Base-by-base conservation (phyloP, 2,329 filamentous ascomycete genomes). In the Aspergillus amoenus region DNA sequence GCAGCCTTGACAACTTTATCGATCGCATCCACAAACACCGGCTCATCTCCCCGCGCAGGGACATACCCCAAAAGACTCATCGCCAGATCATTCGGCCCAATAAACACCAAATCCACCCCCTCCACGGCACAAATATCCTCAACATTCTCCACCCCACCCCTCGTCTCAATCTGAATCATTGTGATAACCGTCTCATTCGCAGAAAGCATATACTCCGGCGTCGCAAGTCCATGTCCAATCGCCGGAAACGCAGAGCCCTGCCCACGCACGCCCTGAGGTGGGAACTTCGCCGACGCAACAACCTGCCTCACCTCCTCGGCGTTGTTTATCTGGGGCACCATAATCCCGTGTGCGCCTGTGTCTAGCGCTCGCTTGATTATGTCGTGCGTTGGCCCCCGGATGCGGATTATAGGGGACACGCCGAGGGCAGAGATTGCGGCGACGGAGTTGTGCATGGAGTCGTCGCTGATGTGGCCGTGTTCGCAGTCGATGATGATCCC, bases 1-100 rank as follows among this genome's bases (percentile, higher is more conserved):
- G 84, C 81, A 3, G 87, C 86, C 12, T 76, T 75, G 9, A 86
- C 75, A 46, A 87, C 79, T 59, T 79, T 83, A 45, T 78, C 78
- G 54, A 90, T 83, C 17, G 87, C 87, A 34, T 77, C 76, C 32
- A 83, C 75, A 58, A 90, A 79, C 58, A 86, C 81, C 0, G 81
- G 80, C 61, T 84, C 79, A 49, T 81, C 75, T 0, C 78, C 78
- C 22, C 70, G 72, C 64, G 88, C 82, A 47, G 81, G 81, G 1
- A 82, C 82, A 60, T 87, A 77, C 21, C 87, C 78, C 40, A 90
- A 83, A 0, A 88, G 84, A 52, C 74, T 73, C 52, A 73, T 73
- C 64, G 83, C 66, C 15, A 68, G 61, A 37, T 68, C 67, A 45
- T 68, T 68, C 8, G 67, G 67, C 1, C 71, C 74, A 43, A 76